These are phyloP conservation scores for Rhodocollybia butyracea DNA, from an alignment of 768 basidiomycete species.

Conservation along the genomic window DNA sequence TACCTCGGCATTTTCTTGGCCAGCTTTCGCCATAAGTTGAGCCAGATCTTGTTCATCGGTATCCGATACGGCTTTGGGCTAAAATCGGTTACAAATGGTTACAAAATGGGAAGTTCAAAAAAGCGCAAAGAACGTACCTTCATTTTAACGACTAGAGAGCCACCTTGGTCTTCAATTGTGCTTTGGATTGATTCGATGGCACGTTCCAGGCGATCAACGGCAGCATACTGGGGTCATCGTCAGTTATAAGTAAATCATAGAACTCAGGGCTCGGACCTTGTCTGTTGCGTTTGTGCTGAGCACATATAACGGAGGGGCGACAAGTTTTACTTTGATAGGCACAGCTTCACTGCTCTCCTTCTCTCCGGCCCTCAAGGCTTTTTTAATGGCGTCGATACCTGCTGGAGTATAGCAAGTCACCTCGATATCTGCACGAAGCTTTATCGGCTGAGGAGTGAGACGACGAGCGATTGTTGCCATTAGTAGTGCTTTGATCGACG, in stretches of 20 bases:
- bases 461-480: conserved; percentile 87
- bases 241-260: neutral
- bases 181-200: conserved; percentile 89
- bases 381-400: conserved; percentile 96
- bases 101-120: neutral
- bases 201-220: conserved; percentile 90
- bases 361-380: conserved; percentile 87
- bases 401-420: conserved; percentile 94
- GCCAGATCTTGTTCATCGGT: conserved; percentile 97
- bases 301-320: conserved; percentile 95
- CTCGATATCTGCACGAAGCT: conserved; percentile 96
- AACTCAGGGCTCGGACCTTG: conserved; percentile 51
- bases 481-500: conserved; percentile 60
- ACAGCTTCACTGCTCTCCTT: conserved; percentile 83
- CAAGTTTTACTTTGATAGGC: conserved; percentile 95
- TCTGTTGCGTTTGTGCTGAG: conserved; percentile 95
- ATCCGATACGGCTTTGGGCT: conserved; percentile 98
- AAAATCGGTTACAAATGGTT: no score
- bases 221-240: conserved; percentile 53
- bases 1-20: conserved; percentile 92
- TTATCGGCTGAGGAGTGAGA: conserved; percentile 97
- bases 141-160: conserved; percentile 92
- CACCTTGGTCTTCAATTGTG: conserved; percentile 82
- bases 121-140: conserved; percentile 50
- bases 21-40: conserved; percentile 93